Evolutionary conservation across 371 early-diverging fungal genomes (phyloP).

Genomic region (Mortierella sp.): DNA sequence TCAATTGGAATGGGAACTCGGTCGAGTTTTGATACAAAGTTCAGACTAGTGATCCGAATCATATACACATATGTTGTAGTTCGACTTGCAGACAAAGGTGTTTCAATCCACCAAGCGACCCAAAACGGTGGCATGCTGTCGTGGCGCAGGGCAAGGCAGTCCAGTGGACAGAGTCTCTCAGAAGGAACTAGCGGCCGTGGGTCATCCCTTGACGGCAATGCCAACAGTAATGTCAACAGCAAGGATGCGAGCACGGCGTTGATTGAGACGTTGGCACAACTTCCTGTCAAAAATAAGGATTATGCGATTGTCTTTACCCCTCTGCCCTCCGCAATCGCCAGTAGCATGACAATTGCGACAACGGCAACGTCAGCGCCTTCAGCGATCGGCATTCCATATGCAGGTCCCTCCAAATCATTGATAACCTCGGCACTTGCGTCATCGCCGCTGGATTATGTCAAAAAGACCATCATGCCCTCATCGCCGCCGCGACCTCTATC

Average conservation of each 20-base stretch:
- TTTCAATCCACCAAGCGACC: conserved; percentile 31
- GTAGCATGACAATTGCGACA: neutral
- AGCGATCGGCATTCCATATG: neutral
- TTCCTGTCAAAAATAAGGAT: conserved; percentile 48
- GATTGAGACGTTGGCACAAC: conserved; percentile 34
- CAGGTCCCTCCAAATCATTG: conserved; percentile 13
- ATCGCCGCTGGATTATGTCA: conserved; percentile 32
- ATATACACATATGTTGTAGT: conserved; percentile 46
- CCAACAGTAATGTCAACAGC: neutral
- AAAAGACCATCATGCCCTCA: conserved; percentile 32
- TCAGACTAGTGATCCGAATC: conserved; percentile 44
- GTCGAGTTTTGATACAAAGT: conserved; percentile 44
- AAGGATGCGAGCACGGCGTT: conserved; percentile 24
- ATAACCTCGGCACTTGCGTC: conserved; percentile 25
- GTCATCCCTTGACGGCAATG: neutral
- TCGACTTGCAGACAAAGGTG: conserved; percentile 39
- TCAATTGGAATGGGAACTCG: conserved; percentile 49
- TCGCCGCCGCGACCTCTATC: conserved; percentile 11
- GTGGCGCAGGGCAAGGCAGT: conserved; percentile 37
- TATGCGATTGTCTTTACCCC: conserved; percentile 28
- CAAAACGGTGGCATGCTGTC: conserved; percentile 29
- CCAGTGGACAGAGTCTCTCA: neutral
- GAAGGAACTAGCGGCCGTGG: neutral
- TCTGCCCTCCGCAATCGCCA: neutral
- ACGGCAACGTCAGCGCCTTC: conserved; percentile 3